Conservation (phyloP, 23 red algal species). For the Gracilariopsis chorda region DNA sequence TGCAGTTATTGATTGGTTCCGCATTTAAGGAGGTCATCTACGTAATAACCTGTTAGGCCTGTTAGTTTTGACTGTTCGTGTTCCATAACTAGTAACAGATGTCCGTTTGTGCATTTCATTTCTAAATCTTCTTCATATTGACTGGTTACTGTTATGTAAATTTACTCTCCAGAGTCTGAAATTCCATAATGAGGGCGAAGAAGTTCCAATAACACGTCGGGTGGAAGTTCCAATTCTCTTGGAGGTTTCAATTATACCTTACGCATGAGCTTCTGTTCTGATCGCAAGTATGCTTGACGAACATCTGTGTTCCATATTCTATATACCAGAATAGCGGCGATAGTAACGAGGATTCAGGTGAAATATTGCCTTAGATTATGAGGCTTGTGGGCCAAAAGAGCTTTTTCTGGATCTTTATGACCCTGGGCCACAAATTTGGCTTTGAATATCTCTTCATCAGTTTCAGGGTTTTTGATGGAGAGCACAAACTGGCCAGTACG, state of each 20-base stretch:
- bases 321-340: constrained; percentile 3
- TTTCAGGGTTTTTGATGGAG: constrained; percentile 4
- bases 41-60: neutral
- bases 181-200: constrained; percentile 14
- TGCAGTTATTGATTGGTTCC: neutral
- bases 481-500: neutral
- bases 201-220: neutral
- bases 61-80: neutral
- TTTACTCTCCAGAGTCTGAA: neutral
- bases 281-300: constrained; percentile 19
- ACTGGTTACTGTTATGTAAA: neutral
- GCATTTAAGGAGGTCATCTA: neutral
- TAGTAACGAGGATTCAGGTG: neutral
- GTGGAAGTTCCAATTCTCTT: neutral
- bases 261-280: neutral
- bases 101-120: neutral
- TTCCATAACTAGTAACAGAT: neutral
- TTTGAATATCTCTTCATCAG: neutral
- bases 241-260: neutral
- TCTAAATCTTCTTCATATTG: neutral
- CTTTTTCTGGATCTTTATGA: neutral
- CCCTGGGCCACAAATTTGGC: constrained; percentile 13
- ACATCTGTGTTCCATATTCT: neutral
- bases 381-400: neutral
- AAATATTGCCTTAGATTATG: neutral